These are phyloP conservation scores for Chrysoporthe puriensis DNA, from an alignment of 2,329 filamentous ascomycete genomes.

Conservation along the genomic window DNA sequence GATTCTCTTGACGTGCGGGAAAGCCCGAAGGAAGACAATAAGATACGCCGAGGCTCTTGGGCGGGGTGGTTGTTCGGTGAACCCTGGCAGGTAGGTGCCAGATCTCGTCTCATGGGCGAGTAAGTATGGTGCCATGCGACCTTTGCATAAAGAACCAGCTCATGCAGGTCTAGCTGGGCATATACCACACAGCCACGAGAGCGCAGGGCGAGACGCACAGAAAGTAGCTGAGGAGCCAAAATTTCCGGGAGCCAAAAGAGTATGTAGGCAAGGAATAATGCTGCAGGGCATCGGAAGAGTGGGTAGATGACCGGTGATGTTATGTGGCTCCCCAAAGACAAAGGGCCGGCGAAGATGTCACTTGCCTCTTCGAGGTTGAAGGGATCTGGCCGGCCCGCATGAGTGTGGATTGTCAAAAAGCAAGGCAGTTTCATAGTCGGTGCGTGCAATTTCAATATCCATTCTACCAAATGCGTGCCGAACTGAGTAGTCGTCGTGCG, in stretches of 20 bases:
- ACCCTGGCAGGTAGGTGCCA: not conserved
- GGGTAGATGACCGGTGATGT: not conserved
- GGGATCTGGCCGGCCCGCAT: not conserved
- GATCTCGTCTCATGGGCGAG: not conserved
- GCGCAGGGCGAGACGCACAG: not conserved
- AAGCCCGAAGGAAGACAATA: constrained; percentile 1
- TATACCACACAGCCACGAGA: not conserved
- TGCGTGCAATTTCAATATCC: not conserved
- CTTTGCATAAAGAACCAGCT: not conserved
- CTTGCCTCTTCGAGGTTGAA: constrained; percentile 11
- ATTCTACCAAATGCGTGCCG: not conserved
- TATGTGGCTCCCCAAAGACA: too few relatives aligned
- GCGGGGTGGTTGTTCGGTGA: not conserved
- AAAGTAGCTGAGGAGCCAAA: not conserved
- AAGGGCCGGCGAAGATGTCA: not conserved
- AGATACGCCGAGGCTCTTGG: constrained; percentile 4
- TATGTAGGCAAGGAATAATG: not conserved
- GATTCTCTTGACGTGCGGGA: not conserved
- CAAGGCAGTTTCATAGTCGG: not conserved
- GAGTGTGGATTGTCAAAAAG: not conserved
- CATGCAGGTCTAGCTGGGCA: not conserved
- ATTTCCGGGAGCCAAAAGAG: constrained; percentile 6
- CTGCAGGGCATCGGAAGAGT: not conserved
- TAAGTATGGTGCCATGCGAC: constrained; percentile 2
- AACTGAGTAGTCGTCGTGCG: not conserved